Evolutionary conservation across 2,329 filamentous ascomycete species (phyloP).

Genomic region (Pseudocercospora cruenta): DNA sequence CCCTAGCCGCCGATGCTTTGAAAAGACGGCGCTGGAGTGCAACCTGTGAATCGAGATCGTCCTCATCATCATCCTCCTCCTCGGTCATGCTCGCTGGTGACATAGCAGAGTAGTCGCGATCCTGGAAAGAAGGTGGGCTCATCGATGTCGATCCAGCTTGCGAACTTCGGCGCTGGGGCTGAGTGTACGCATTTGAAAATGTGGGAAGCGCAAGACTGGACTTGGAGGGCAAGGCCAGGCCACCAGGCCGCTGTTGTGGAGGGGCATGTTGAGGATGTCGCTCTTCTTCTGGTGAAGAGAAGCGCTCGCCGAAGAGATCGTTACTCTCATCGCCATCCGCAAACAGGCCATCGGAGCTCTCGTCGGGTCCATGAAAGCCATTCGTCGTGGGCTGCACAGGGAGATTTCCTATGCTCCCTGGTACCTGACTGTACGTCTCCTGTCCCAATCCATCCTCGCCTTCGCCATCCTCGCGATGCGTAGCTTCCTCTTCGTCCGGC

Average conservation of each 20-base stretch:
- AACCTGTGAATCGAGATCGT: conserved; percentile 28
- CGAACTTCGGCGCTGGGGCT: conserved; percentile 11
- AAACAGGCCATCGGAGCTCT: conserved; percentile 63
- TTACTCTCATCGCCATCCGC: conserved; percentile 58
- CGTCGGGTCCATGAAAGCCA: conserved; percentile 25
- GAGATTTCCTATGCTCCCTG: conserved; percentile 20
- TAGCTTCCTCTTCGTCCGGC: conserved; percentile 71
- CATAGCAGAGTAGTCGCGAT: conserved; percentile 29
- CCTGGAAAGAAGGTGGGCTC: conserved; percentile 31
- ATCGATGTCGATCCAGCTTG: conserved; percentile 28
- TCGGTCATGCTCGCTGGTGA: conserved; percentile 30
- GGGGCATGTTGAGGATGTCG: conserved; percentile 27
- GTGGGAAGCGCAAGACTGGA: conserved; percentile 35
- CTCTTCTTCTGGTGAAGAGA: conserved; percentile 38
- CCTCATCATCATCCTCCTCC: conserved; percentile 32
- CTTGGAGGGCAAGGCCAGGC: conserved; percentile 39
- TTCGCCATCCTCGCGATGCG: conserved; percentile 25
- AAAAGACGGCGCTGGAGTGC: conserved; percentile 39
- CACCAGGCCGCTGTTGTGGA: conserved; percentile 28
- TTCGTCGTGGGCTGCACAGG: conserved; percentile 25
- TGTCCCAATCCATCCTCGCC: conserved; percentile 21
- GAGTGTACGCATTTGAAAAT: conserved; percentile 14
- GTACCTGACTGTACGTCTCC: conserved; percentile 18
- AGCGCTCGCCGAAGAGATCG: conserved; percentile 43
- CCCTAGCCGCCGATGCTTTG: conserved; percentile 29